These are phyloP conservation scores for Apiotrichum sp. DNA, from an alignment of 1,284 basidiomycete species.

Conservation along the genomic window DNA sequence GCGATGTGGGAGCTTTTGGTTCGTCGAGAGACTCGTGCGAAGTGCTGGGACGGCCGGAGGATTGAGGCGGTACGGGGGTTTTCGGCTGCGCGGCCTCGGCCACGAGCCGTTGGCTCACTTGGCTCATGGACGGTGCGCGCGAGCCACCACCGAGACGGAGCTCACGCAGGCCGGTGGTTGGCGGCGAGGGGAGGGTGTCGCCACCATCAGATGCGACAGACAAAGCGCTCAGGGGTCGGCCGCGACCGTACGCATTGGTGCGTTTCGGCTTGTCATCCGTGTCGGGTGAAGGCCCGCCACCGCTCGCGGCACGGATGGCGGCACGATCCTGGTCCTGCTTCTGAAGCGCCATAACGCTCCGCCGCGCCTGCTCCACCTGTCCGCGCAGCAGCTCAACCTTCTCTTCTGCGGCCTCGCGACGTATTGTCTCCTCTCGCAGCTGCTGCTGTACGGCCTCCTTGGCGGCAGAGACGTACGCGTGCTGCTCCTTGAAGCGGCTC, in stretches of 20 bases:
- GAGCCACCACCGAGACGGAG: constrained; percentile 26
- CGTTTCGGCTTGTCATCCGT: constrained; percentile 12
- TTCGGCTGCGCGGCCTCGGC: too few species aligned
- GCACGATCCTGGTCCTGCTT: constrained; percentile 53
- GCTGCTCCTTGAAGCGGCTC: constrained; percentile 35
- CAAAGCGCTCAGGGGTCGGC: constrained; percentile 4
- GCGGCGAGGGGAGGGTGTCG: constrained; percentile 4
- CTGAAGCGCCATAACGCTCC: constrained; percentile 84
- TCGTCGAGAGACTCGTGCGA: too few species aligned
- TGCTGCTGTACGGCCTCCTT: constrained; percentile 55
- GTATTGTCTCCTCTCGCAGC: constrained; percentile 56
- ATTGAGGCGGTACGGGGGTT: not conserved
- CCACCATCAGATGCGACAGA: not conserved
- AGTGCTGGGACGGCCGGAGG: too few species aligned
- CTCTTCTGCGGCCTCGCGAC: constrained; percentile 64
- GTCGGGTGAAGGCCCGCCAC: constrained; percentile 2
- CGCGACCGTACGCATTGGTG: constrained; percentile 11
- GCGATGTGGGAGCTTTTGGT: too few species aligned
- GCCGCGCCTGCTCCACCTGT: constrained; percentile 85
- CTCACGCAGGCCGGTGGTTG: constrained; percentile 29
- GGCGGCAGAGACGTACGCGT: constrained; percentile 34
- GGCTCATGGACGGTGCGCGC: not conserved
- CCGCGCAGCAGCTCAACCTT: constrained; percentile 69
- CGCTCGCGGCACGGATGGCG: constrained; percentile 40
- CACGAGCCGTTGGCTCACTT: too few species aligned